A percentile compares a stretch with the other conserved stretches of the same genome.
These are phyloP conservation scores for Gynostemma pentaphyllum DNA, from an alignment of 306 rosid genomes.

Conservation along the genomic window DNA sequence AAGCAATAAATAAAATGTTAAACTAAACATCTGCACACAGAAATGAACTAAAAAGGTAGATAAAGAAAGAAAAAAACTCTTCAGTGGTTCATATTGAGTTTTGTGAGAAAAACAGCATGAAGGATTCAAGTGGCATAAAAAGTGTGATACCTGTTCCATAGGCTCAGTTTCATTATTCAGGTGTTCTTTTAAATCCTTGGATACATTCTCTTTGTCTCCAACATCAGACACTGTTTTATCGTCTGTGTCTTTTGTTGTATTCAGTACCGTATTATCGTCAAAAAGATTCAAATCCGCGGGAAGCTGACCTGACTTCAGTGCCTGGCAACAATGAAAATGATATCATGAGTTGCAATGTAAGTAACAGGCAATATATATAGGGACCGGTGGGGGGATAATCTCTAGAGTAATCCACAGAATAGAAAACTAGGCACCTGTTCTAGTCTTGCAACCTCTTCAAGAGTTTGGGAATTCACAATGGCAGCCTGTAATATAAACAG, in stretches of 20 bases:
- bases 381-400: neutral
- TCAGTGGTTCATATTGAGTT: neutral
- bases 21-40: too few species aligned
- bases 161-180: conserved; percentile 35
- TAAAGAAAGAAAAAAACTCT: neutral
- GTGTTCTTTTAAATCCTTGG: conserved; percentile 36
- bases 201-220: conserved; percentile 22
- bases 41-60: neutral
- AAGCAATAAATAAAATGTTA: too few species aligned
- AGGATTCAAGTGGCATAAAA: neutral
- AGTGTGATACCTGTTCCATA: conserved; percentile 58
- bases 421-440: conserved; percentile 60
- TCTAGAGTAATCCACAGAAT: neutral
- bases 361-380: conserved; percentile 1
- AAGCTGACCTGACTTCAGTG: conserved; percentile 79
- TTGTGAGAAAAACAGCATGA: neutral
- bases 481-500: conserved; percentile 60
- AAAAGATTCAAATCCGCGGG: conserved; percentile 54
- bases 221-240: conserved; percentile 15
- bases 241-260: conserved; percentile 25
- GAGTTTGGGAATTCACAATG: conserved; percentile 91
- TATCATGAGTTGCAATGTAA: conserved; percentile 4
- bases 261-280: conserved; percentile 27
- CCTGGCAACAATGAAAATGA: conserved; percentile 36
- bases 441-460: conserved; percentile 97